A percentile compares a stretch with the other conserved stretches of the same genome.
Conservation (phyloP, 352 stramenopile species). For the Phytophthora pseudosyringae region DNA sequence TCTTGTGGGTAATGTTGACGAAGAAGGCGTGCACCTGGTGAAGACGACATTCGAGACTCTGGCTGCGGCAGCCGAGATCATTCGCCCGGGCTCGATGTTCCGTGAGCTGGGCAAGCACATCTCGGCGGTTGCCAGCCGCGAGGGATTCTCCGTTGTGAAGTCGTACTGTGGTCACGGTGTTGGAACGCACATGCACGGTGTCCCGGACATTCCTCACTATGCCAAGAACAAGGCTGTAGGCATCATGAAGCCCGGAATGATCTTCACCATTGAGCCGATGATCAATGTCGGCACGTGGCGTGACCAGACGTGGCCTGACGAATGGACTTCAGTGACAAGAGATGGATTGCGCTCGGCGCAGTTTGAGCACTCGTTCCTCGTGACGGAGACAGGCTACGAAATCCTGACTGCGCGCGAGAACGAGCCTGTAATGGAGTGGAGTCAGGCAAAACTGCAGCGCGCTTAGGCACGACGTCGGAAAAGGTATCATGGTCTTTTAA, state of each 20-base stretch:
- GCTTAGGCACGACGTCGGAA: conserved; percentile 8
- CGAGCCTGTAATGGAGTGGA: conserved; percentile 88
- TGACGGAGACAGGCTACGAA: conserved; percentile 97
- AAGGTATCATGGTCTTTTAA: not conserved
- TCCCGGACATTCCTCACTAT: conserved; percentile 98
- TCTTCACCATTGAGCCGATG: conserved; percentile 99
- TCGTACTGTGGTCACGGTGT: conserved; percentile 99
- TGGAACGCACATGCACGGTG: conserved; percentile 96
- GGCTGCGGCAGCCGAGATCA: conserved; percentile 76
- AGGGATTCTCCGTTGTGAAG: conserved; percentile 95
- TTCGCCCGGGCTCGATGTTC: conserved; percentile 96
- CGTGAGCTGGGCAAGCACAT: conserved; percentile 96
- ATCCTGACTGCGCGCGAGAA: conserved; percentile 94
- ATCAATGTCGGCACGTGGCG: conserved; percentile 96
- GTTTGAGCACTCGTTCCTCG: conserved; percentile 98
- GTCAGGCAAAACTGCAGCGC: conserved; percentile 77
- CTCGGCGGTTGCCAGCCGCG: conserved; percentile 77
- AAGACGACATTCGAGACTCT: conserved; percentile 96
- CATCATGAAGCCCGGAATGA: conserved; percentile 97
- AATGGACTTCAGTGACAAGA: conserved; percentile 97
- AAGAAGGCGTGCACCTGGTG: conserved; percentile 91
- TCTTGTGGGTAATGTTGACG: conserved; percentile 95
- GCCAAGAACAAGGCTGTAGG: conserved; percentile 97
- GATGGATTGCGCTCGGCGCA: conserved; percentile 96
- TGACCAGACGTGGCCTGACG: conserved; percentile 95